A percentile compares a stretch with the other conserved stretches of the same genome.
Conservation (phyloP, 2,329 filamentous ascomycete species). For the Ceratocystis cacaofunesta region DNA sequence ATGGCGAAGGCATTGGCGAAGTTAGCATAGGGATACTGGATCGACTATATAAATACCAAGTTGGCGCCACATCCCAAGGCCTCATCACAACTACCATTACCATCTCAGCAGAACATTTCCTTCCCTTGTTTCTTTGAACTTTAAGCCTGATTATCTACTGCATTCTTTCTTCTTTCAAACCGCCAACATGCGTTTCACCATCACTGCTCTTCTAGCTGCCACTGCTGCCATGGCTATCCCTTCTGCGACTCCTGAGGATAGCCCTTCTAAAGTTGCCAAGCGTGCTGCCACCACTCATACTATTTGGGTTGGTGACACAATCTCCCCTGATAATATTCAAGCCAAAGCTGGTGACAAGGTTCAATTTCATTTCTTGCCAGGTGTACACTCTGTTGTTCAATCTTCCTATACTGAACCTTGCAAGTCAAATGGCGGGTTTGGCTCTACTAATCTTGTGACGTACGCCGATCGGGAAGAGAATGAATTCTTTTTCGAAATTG, state of each 20-base stretch:
- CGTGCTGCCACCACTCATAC: not conserved
- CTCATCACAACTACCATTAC: no score
- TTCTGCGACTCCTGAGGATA: not conserved
- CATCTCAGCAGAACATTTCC: no score
- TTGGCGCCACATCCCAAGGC: no score
- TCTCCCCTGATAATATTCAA: not conserved
- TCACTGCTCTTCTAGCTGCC: not conserved
- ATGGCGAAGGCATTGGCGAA: no score
- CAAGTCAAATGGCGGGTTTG: conserved; percentile 20
- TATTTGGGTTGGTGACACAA: not conserved
- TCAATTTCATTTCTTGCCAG: not conserved
- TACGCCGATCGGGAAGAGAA: accelerated
- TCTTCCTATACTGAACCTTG: conserved; percentile 30
- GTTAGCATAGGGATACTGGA: no score
- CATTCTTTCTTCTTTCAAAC: no score
- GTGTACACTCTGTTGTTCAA: not conserved
- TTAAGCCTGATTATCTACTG: no score
- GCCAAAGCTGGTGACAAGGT: not conserved
- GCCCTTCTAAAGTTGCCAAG: not conserved
- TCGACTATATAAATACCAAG: no score
- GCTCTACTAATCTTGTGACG: not conserved
- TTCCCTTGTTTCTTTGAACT: no score
- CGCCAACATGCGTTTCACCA: not conserved
- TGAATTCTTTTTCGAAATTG: no score
- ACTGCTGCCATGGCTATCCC: not conserved